Conservation (phyloP, 441 rosid genomes). For the Erodium moschatum region DNA sequence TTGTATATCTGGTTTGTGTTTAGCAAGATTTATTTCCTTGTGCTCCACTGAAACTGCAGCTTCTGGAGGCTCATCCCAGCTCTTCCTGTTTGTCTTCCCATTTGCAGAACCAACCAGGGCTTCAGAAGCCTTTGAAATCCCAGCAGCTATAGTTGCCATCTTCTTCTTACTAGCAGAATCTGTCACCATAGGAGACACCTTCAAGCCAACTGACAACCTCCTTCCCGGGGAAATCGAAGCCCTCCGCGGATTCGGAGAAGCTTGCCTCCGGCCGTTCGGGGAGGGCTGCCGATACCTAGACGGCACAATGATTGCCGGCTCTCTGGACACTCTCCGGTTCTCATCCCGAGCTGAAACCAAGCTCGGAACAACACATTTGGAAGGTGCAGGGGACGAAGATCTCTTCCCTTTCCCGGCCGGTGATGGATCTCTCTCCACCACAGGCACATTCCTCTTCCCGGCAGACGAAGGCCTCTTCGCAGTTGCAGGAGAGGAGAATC, state of each 20-base stretch:
- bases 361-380: slow-evolving; percentile 82
- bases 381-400: slow-evolving; percentile 79
- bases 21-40: slow-evolving; percentile 2
- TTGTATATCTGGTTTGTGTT: slow-evolving; percentile 47
- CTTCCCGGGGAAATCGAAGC: slow-evolving; percentile 66
- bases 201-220: slow-evolving; percentile 61
- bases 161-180: slow-evolving; percentile 77
- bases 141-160: slow-evolving; percentile 32
- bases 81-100: slow-evolving; percentile 44
- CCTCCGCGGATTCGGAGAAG: slow-evolving; percentile 60
- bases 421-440: slow-evolving; percentile 45
- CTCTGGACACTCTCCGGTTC: slow-evolving; percentile 52
- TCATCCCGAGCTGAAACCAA: slow-evolving; percentile 65
- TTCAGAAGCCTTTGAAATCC: slow-evolving; percentile 44
- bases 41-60: background rate
- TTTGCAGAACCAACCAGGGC: slow-evolving; percentile 41
- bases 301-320: slow-evolving; percentile 76
- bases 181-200: slow-evolving; percentile 36
- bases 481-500: slow-evolving; percentile 72
- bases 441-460: slow-evolving; percentile 24
- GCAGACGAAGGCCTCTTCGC: slow-evolving; percentile 48
- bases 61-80: slow-evolving; percentile 53
- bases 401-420: slow-evolving; percentile 63
- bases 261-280: slow-evolving; percentile 62
- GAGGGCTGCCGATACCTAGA: slow-evolving; percentile 90